Evolutionary conservation across 352 stramenopile species (phyloP), one percentile per base, ranked within the genome.

Genomic region (Peronospora belbahrii): DNA sequence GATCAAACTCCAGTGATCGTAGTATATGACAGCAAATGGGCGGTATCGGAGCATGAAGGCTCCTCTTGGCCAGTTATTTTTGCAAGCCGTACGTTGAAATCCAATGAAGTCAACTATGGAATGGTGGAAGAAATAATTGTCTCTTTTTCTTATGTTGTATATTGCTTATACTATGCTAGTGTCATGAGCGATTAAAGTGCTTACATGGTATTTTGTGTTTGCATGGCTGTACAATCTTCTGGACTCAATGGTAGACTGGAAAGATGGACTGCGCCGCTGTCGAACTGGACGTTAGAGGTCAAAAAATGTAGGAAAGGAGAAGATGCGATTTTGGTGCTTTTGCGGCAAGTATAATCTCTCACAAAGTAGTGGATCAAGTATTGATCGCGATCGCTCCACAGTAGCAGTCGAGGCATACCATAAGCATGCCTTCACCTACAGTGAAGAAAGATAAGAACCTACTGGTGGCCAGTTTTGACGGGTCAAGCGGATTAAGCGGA

Each of bases 1-100:
- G 13, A 33, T 1, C 41, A 20, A 17, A 4, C 34, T 14, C 18
- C 44, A 1, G 39, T 51, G 6, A 17, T 59, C 2, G 42, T 62
- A 0, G 15, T 59, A 6, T 60, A 60, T 24, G 41, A 42, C 1
- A 53, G 47, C 17, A 33, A 55, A 9, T 66, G 52, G 37, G 43
- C 46, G 1, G 40, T 66, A 8, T 44, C 42, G 2, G 24, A 49
- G 9, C 39, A 66, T 6, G 51, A 52, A 6, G 46, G 38, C 0
- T 10, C 48, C 4, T 49, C 35, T 4, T 24, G 28, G 6, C 52
- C 34, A 5, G 40, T 61, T 9, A 34, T n/a, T n/a, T 62, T 62
- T 18, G n/a, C 22, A 0, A 56, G 46, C 23, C 41, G 41, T 1
- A 46, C 33, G 1, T 22, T 56, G 23, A 62, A 62, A 35, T 8